Base-by-base conservation (phyloP, 163 green algal species). In the Trebouxia gelatinosa region DNA sequence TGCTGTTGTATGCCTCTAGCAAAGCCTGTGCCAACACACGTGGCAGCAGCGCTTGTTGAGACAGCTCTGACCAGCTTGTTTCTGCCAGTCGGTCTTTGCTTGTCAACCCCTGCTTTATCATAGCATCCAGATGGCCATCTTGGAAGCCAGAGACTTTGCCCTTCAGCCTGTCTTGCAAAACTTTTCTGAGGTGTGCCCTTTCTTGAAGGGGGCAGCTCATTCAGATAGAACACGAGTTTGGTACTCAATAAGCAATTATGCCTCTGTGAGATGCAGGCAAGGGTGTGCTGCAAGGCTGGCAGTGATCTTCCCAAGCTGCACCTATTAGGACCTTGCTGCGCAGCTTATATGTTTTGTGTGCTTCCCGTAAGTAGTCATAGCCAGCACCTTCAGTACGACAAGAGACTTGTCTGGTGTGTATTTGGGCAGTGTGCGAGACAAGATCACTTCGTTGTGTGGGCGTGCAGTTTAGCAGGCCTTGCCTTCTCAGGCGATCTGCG, bases 11-110 rank as follows among this genome's bases (percentile, higher is more conserved):
- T 40, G 59, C 59, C 7, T 68, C 29, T n/a, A 68, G 23, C 59
- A 68, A 39, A 68, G 29, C 59, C 31, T 39, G 59, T 39, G 39
- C 29, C 29, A 68, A 11, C 59, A 68, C 29, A 23, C 59, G 59
- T 39, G 59, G 29, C 6, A 68, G 59, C 29, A 43, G 11, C 1
- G 59, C 59, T 39, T 40, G 7, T 26, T 68, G 29, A 68, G 59
- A 39, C 29, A 68, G 59, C 31, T 68, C 59, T 43, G 59, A 39
- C 59, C 29, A 68, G 59, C 59, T 68, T 68, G 59, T 68, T 68
- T 4, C 11, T 43, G 59, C 59, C 29, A 68, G 31, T 26, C 59
- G 29, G 59, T 39, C 7, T 68, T 68, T 7, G 23, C 29, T 68
- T 23, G 3, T 68, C 59, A 68, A 43, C 5, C 59, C 59, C 31